Conservation (phyloP, 2,329 filamentous ascomycete species). For the Nothomitra cinnamomea region DNA sequence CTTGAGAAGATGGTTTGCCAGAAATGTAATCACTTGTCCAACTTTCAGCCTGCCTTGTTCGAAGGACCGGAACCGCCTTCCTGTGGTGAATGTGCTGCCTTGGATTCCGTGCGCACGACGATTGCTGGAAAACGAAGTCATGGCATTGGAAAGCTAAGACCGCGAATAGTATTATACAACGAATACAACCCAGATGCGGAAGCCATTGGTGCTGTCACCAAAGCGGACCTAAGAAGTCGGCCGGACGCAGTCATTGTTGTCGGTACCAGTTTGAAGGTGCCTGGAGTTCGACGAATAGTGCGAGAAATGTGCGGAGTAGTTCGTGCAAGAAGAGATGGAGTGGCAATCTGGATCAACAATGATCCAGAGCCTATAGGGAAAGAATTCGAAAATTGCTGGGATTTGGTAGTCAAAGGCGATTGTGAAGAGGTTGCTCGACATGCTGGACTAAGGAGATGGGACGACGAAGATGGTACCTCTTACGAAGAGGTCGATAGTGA, state of each 20-base stretch:
- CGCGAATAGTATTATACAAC: constrained; percentile 92
- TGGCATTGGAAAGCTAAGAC: constrained; percentile 75
- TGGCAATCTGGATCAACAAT: constrained; percentile 89
- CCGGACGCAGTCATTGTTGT: constrained; percentile 91
- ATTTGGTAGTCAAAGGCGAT: constrained; percentile 71
- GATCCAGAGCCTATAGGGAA: constrained; percentile 66
- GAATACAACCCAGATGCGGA: constrained; percentile 94
- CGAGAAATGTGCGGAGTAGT: constrained; percentile 81
- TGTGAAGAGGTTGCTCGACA: constrained; percentile 69
- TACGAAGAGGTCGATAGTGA: not conserved
- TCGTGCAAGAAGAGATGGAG: constrained; percentile 63
- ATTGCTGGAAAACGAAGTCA: constrained; percentile 78
- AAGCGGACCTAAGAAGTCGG: constrained; percentile 65
- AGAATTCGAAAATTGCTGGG: constrained; percentile 86
- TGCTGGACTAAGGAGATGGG: constrained; percentile 2
- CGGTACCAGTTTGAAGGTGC: constrained; percentile 88
- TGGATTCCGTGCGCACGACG: constrained; percentile 58
- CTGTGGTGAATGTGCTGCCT: constrained; percentile 56
- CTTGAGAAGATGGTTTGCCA: constrained; percentile 94
- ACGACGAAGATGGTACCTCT: not conserved
- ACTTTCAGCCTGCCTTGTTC: constrained; percentile 67
- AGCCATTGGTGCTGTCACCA: constrained; percentile 81
- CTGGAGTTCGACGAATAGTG: constrained; percentile 75
- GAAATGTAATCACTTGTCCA: constrained; percentile 64
- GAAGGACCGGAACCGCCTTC: constrained; percentile 68